Percentiles rank a stretch among this genome's conserved stretches.
Evolutionary conservation across 768 basidiomycete species (phyloP).

Genomic region (Coprinellus micaceus): DNA sequence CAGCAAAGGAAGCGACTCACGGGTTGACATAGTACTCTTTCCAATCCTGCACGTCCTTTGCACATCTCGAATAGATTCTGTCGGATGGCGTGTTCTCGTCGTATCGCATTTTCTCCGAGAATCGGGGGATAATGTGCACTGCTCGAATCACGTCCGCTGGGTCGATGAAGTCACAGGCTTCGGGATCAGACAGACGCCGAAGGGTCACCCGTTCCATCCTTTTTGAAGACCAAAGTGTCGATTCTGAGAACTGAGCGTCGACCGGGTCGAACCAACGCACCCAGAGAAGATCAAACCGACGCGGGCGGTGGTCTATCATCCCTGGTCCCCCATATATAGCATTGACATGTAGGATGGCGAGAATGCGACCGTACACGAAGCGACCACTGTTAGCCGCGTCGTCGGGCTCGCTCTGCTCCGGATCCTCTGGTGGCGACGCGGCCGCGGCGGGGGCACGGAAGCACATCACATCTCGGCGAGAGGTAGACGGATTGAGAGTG

Average conservation of each 20-base stretch:
- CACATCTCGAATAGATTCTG: not conserved
- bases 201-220: not conserved
- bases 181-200: not conserved
- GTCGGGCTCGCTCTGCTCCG: not conserved
- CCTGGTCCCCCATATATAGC: not conserved
- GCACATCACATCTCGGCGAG: constrained; percentile 1
- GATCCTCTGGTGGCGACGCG: too few relatives aligned
- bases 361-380: not conserved
- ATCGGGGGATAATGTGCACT: not conserved
- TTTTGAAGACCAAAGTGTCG: not conserved
- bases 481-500: constrained; percentile 13
- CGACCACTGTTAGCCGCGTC: not conserved
- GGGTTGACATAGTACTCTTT: not conserved
- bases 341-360: not conserved
- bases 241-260: not conserved
- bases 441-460: not conserved
- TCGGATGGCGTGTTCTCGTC: not conserved
- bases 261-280: not conserved
- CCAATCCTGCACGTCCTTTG: not conserved
- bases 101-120: not conserved
- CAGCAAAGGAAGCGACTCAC: not conserved
- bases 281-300: not conserved
- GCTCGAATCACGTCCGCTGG: not conserved
- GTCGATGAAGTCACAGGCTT: not conserved
- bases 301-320: not conserved